These are phyloP conservation scores for Pyrenochaeta sp. DNA, from an alignment of 2,329 filamentous ascomycete genomes.

Conservation along the genomic window DNA sequence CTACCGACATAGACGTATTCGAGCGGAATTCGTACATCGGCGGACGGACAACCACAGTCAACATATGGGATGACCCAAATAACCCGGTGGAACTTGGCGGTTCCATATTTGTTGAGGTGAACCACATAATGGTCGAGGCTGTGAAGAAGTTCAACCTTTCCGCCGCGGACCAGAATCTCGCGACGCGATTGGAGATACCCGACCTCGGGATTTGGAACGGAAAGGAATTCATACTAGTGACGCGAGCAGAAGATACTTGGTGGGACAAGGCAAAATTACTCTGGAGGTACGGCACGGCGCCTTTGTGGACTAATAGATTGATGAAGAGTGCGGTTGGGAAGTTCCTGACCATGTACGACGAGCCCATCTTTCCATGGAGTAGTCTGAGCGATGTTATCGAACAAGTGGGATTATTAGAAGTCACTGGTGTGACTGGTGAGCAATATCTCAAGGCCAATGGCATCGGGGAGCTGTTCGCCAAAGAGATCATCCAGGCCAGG, in stretches of 20 bases:
- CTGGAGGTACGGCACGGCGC: conserved; percentile 85
- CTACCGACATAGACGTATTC: conserved; percentile 84
- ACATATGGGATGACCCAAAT: conserved; percentile 72
- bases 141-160: conserved; percentile 74
- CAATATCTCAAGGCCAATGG: conserved; percentile 74
- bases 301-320: conserved; percentile 74
- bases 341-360: conserved; percentile 82
- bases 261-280: conserved; percentile 81
- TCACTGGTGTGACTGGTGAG: conserved; percentile 75
- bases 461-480: conserved; percentile 71
- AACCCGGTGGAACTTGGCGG: conserved; percentile 85
- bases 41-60: conserved; percentile 84
- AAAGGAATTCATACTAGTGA: conserved; percentile 71
- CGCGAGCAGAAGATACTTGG: conserved; percentile 70
- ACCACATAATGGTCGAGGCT: conserved; percentile 81
- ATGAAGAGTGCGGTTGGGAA: conserved; percentile 74
- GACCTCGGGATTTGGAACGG: conserved; percentile 87
- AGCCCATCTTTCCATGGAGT: conserved; percentile 82
- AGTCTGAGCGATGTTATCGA: conserved; percentile 74
- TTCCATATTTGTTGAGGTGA: conserved; percentile 87
- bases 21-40: conserved; percentile 81
- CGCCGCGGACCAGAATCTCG: conserved; percentile 49
- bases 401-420: conserved; percentile 70
- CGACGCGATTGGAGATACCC: conserved; percentile 28
- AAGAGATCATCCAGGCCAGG: conserved; percentile 83